Evolutionary conservation across 345 rosid genomes (phyloP).

Genomic region (Noccaea caerulescens): DNA sequence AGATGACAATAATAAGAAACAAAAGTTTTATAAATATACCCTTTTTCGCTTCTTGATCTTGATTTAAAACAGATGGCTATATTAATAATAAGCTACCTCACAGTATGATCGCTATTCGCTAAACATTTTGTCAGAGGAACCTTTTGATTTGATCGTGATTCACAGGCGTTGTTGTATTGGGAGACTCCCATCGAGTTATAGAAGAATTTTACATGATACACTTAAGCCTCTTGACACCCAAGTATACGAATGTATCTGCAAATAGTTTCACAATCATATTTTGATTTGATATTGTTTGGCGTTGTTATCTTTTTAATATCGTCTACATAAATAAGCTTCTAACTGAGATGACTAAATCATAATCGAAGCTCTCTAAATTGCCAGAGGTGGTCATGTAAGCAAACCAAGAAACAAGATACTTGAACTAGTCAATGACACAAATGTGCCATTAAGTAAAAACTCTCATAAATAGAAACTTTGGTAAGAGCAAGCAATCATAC

Average conservation of each 20-base stretch:
- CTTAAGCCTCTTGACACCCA: neutral
- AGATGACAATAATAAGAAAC: constrained; percentile 13
- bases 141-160: constrained; percentile 26
- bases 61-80: constrained; percentile 5
- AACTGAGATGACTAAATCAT: too few relatives aligned
- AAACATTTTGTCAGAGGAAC: constrained; percentile 20
- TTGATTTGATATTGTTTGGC: neutral
- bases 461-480: constrained; percentile 4
- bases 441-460: neutral
- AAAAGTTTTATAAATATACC: neutral
- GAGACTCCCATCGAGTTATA: constrained; percentile 46
- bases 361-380: too few relatives aligned
- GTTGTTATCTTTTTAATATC: neutral
- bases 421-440: neutral
- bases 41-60: constrained; percentile 8
- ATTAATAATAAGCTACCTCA: constrained; percentile 37
- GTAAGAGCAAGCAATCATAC: constrained; percentile 6
- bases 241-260: neutral
- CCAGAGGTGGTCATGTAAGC: too few relatives aligned
- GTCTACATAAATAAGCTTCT: too few relatives aligned
- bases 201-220: constrained; percentile 29
- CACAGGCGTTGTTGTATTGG: constrained; percentile 47
- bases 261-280: neutral
- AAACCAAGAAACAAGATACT: neutral
- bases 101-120: neutral